These are phyloP conservation scores for Candida tallmaniae DNA, from an alignment of 805 yeast species.

Conservation along the genomic window DNA sequence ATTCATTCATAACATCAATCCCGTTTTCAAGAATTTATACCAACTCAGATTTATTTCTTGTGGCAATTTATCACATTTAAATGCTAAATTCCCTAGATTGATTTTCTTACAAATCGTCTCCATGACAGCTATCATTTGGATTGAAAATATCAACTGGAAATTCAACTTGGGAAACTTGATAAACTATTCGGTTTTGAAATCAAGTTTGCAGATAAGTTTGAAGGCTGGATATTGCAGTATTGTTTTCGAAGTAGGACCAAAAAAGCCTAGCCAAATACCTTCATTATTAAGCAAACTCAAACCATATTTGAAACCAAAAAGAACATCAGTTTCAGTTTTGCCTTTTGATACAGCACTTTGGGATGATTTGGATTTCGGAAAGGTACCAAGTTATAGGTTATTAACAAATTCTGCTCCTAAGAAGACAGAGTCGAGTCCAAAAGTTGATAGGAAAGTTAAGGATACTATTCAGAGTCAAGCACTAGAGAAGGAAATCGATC, in stretches of 20 bases:
- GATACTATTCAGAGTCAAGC: no score
- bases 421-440: no score
- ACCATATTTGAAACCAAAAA: slow-evolving; percentile 1
- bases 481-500: no score
- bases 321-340: slow-evolving; percentile 1
- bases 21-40: slow-evolving; percentile 4
- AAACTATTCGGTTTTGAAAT: background rate
- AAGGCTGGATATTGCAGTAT: slow-evolving; percentile 3
- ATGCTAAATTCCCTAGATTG: slow-evolving; percentile 2
- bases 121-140: slow-evolving; percentile 9
- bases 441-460: no score
- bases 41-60: slow-evolving; percentile 4
- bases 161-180: slow-evolving; percentile 7
- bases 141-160: slow-evolving; percentile 1
- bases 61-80: slow-evolving; percentile 3
- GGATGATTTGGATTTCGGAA: no score
- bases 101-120: slow-evolving; percentile 8
- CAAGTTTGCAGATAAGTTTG: no score
- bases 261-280: background rate
- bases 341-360: slow-evolving; percentile 1
- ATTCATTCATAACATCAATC: slow-evolving; percentile 2
- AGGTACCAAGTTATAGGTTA: no score
- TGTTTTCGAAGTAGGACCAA: slow-evolving; percentile 4
- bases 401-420: no score
- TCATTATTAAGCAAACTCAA: slow-evolving; percentile 5